Conservation (phyloP, 768 basidiomycete species). For the Cystobasidium onofrii region DNA sequence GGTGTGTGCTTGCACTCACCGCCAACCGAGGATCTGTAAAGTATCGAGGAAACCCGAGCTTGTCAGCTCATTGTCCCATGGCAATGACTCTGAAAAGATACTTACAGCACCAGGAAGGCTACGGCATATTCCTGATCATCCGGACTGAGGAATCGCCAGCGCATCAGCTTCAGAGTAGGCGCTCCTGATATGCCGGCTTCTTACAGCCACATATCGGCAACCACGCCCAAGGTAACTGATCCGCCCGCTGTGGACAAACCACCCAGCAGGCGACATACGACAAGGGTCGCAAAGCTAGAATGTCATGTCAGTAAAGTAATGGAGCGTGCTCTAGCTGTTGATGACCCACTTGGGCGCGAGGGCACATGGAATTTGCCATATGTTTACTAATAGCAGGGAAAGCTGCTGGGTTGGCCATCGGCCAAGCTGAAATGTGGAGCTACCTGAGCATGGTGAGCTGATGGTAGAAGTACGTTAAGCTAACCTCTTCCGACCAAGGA, state of each 20-base stretch:
- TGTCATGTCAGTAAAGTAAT: neutral
- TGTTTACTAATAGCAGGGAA: conserved; percentile 42
- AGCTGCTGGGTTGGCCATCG: conserved; percentile 41
- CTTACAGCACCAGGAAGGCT: conserved; percentile 36
- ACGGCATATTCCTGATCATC: conserved; percentile 44
- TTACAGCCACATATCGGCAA: conserved; percentile 43
- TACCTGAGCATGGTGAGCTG: conserved; percentile 39
- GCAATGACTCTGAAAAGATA: too few species aligned
- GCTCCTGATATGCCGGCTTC: too few species aligned
- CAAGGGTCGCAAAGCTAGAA: conserved; percentile 38
- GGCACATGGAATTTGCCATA: conserved; percentile 43
- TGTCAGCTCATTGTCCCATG: too few species aligned
- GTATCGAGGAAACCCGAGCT: too few species aligned
- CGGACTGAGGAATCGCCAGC: neutral
- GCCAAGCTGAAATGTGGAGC: conserved; percentile 41
- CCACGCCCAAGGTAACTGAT: conserved; percentile 38
- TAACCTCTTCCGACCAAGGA: conserved; percentile 9
- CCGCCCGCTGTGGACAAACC: conserved; percentile 44
- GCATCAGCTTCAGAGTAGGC: too few species aligned
- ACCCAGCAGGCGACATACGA: conserved; percentile 42
- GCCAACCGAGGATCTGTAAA: neutral
- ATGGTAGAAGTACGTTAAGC: too few species aligned
- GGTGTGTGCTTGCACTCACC: neutral
- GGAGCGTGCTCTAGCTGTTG: too few species aligned
- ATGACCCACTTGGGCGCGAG: conserved; percentile 39